Conservation (phyloP, 2,329 filamentous ascomycete genomes). For the Emmonsiellopsis sp. region DNA sequence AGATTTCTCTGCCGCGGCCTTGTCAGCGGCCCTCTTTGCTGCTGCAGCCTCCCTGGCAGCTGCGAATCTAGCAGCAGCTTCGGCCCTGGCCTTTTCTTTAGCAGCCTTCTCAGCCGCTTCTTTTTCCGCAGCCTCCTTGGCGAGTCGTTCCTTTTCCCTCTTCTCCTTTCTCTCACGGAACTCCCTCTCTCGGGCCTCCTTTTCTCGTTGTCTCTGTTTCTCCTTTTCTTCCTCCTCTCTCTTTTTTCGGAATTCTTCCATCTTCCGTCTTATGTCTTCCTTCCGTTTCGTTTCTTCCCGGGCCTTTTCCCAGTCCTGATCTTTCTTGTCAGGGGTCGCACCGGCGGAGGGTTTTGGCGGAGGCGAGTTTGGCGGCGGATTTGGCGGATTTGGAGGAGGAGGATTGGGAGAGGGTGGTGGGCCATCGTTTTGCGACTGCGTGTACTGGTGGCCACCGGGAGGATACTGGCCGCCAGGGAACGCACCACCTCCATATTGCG, state of each 20-base stretch:
- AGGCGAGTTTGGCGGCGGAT: slow-evolving; percentile 6
- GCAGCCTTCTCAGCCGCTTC: slow-evolving; percentile 17
- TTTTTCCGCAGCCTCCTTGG: slow-evolving; percentile 17
- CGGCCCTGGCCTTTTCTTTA: slow-evolving; percentile 13
- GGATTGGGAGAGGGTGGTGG: background rate
- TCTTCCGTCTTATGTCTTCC: slow-evolving; percentile 27
- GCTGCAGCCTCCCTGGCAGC: slow-evolving; percentile 28
- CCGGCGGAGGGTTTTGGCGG: background rate
- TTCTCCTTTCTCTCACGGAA: slow-evolving; percentile 31
- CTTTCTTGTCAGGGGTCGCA: slow-evolving; percentile 3
- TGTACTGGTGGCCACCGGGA: slow-evolving; percentile 8
- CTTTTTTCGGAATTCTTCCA: slow-evolving; percentile 26
- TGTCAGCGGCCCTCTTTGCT: slow-evolving; percentile 22
- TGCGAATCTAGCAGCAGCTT: slow-evolving; percentile 15
- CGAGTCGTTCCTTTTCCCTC: slow-evolving; percentile 19
- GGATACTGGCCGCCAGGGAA: slow-evolving; percentile 17
- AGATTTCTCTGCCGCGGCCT: slow-evolving; percentile 25
- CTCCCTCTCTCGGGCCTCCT: slow-evolving; percentile 32
- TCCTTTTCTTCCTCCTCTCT: slow-evolving; percentile 30
- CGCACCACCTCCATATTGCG: slow-evolving; percentile 26
- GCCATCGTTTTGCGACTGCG: background rate
- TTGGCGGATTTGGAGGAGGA: background rate
- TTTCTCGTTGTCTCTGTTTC: slow-evolving; percentile 28
- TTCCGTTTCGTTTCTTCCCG: slow-evolving; percentile 28
- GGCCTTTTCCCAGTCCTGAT: slow-evolving; percentile 16